phyloP scores from a whole-genome alignment of 768 basidiomycete species.

The Paxillus involutus region DNA sequence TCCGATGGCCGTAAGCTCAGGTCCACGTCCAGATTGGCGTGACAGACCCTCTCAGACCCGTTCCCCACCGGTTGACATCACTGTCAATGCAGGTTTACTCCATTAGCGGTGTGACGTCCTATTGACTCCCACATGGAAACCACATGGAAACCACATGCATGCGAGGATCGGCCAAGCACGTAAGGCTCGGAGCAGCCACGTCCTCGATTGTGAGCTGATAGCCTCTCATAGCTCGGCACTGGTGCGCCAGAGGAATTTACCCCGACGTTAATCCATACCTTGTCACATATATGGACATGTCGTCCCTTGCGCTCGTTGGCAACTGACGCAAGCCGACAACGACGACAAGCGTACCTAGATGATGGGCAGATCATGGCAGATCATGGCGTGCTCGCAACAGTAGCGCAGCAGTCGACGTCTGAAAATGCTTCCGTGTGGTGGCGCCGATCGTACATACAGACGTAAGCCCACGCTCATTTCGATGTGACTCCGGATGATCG shows the following conservation, averaged over 20 bases:
- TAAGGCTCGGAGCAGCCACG: not conserved
- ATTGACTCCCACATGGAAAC: constrained; percentile 2
- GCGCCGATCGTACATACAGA: too few species aligned
- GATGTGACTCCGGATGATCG: not conserved
- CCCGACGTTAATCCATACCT: not conserved
- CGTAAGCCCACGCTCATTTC: constrained; percentile 5
- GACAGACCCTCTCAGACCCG: too few species aligned
- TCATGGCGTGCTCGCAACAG: not conserved
- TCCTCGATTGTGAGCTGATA: not conserved
- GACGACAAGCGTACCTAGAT: not conserved
- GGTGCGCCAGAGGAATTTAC: too few species aligned
- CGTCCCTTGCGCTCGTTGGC: not conserved
- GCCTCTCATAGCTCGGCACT: not conserved
- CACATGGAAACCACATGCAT: not conserved
- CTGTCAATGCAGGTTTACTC: not conserved
- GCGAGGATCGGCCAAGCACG: not conserved
- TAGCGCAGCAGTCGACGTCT: too few species aligned
- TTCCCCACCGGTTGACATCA: too few species aligned
- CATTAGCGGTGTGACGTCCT: not conserved
- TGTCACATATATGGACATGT: not conserved
- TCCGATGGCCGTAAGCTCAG: too few species aligned
- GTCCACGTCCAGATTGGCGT: too few species aligned
- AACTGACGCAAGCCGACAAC: too few species aligned
- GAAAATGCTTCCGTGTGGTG: constrained; percentile 18
- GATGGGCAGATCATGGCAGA: not conserved